phyloP scores from a whole-genome alignment of 1,284 basidiomycete genomes.

The Cronartium ribicola region DNA sequence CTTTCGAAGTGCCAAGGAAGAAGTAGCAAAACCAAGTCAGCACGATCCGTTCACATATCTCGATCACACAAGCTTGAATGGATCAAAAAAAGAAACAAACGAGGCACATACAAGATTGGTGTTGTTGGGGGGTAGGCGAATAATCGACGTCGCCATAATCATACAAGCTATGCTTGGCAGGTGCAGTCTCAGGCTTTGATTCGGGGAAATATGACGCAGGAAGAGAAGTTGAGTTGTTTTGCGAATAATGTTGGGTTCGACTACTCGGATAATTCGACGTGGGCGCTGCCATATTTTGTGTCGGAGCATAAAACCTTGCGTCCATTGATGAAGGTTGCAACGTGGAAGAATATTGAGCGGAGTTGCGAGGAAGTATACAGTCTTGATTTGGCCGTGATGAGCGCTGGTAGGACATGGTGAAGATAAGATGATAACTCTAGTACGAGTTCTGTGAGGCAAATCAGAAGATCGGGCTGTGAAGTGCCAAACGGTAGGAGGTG shows the following conservation, averaged over 20 bases:
- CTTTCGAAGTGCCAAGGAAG: not conserved
- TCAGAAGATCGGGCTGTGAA: too few relatives aligned
- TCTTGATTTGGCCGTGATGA: not conserved
- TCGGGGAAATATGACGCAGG: not conserved
- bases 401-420: not conserved
- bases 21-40: not conserved
- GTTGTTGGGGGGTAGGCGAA: not conserved
- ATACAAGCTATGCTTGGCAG: not conserved
- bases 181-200: not conserved
- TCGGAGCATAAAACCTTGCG: not conserved
- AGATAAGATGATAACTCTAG: not conserved
- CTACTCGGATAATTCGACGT: not conserved
- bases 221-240: not conserved
- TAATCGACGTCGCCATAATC: not conserved
- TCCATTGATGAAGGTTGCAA: slow-evolving; percentile 1
- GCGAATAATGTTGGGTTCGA: not conserved
- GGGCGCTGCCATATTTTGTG: not conserved
- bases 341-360: not conserved
- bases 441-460: too few relatives aligned
- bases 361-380: not conserved
- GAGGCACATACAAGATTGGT: not conserved
- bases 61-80: too few relatives aligned
- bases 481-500: not conserved
- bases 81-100: not conserved
- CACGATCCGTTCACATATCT: not conserved